Conservation (phyloP, 148 eudicot species). For the Silene conica region DNA sequence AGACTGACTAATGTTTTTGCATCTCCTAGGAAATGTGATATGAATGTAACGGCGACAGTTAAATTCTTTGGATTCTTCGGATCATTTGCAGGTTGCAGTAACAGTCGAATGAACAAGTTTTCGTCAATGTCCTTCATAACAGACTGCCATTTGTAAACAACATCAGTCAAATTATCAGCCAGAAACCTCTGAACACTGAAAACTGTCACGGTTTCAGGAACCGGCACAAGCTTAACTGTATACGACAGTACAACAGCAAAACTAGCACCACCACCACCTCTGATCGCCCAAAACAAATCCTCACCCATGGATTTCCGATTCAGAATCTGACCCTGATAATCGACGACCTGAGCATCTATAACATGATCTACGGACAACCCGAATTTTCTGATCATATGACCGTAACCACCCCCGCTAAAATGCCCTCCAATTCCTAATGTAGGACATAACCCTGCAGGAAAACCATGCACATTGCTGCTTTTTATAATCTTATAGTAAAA, state of each 20-base stretch:
- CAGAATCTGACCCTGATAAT: conserved; percentile 33
- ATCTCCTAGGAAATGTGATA: conserved; percentile 32
- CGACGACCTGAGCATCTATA: conserved; percentile 38
- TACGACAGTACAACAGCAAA: conserved; percentile 42
- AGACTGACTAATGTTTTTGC: conserved; percentile 17
- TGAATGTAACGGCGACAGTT: conserved; percentile 20
- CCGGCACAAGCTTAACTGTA: conserved; percentile 37
- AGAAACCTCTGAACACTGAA: conserved; percentile 31
- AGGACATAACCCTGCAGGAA: conserved; percentile 46
- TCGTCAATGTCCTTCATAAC: conserved; percentile 30
- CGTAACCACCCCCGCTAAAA: conserved; percentile 51
- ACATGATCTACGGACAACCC: conserved; percentile 39
- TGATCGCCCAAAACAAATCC: conserved; percentile 39
- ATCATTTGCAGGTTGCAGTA: conserved; percentile 20
- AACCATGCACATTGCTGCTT: conserved; percentile 33
- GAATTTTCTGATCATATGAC: conserved; percentile 37
- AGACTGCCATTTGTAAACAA: conserved; percentile 45
- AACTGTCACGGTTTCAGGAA: conserved; percentile 6
- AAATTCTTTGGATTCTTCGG: conserved; percentile 6
- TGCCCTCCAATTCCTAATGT: conserved; percentile 53
- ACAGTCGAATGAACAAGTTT: conserved; percentile 32
- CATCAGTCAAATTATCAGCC: conserved; percentile 27
- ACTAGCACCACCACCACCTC: conserved; percentile 55
- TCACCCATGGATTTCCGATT: conserved; percentile 43
- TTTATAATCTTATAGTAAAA: conserved; percentile 32